A percentile compares a stretch with the other conserved stretches of the same genome.
These are phyloP conservation scores for Psilocybe cyanescens DNA, from an alignment of 768 basidiomycete genomes.

Conservation along the genomic window DNA sequence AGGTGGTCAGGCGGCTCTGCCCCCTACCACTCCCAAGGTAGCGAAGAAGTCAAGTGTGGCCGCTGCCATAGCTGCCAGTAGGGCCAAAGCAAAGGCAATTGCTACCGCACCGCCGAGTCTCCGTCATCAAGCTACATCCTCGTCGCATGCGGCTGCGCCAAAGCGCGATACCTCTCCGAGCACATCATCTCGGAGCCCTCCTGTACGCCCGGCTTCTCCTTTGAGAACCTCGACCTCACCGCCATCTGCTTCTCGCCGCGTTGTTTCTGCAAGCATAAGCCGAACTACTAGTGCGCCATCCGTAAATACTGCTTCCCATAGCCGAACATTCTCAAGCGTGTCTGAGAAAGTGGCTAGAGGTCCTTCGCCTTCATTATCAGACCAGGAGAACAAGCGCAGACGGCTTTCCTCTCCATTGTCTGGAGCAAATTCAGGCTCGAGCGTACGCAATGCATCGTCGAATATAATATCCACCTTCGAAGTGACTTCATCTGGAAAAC, in stretches of 20 bases:
- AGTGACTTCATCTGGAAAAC: slow-evolving; percentile 34
- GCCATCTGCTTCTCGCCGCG: slow-evolving; percentile 45
- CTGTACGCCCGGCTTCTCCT: slow-evolving; percentile 51
- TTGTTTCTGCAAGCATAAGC: slow-evolving; percentile 41
- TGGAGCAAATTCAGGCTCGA: slow-evolving; percentile 31
- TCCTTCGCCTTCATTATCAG: slow-evolving; percentile 46
- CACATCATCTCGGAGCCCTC: slow-evolving; percentile 38
- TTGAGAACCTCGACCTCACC: slow-evolving; percentile 53
- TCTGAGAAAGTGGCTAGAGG: slow-evolving; percentile 31
- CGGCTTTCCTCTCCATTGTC: slow-evolving; percentile 57
- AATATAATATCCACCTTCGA: slow-evolving; percentile 40
- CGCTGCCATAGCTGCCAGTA: slow-evolving; percentile 87
- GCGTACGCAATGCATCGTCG: slow-evolving; percentile 41
- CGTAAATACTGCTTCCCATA: slow-evolving; percentile 35
- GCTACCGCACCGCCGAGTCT: slow-evolving; percentile 81
- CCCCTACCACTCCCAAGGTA: slow-evolving; percentile 55
- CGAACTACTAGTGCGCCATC: slow-evolving; percentile 47
- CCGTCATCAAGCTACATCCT: slow-evolving; percentile 82
- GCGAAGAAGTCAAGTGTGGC: slow-evolving; percentile 83
- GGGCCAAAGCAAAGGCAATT: slow-evolving; percentile 85
- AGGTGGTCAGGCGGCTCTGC: slow-evolving; percentile 39
- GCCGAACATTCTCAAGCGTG: slow-evolving; percentile 41
- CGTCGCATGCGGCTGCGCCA: slow-evolving; percentile 56
- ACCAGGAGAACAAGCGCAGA: slow-evolving; percentile 37
- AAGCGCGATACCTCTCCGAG: slow-evolving; percentile 48